Evolutionary conservation across 2,329 filamentous ascomycete species (phyloP).

Genomic region (Alternaria sp.): DNA sequence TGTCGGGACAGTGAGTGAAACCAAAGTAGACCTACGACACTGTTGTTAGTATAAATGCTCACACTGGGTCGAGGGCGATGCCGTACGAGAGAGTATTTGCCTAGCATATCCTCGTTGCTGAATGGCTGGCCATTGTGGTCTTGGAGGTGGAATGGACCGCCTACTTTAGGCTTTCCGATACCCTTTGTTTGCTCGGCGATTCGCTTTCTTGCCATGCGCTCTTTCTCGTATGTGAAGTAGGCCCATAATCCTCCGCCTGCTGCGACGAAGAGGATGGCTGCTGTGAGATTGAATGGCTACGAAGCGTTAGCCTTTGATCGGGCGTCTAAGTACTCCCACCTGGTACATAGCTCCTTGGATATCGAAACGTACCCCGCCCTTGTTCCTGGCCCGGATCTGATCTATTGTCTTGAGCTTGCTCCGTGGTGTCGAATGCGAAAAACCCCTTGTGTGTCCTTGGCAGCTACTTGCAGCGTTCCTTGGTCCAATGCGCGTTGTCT

Average conservation of each 20-base stretch:
- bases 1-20: conserved; percentile 97
- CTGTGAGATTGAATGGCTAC: conserved; percentile 92
- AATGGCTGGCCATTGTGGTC: conserved; percentile 83
- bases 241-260: conserved; percentile 79
- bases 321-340: not conserved
- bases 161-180: conserved; percentile 90
- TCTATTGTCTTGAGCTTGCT: conserved; percentile 45
- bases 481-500: conserved; percentile 1
- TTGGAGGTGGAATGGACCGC: conserved; percentile 80
- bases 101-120: conserved; percentile 80
- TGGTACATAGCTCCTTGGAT: not conserved
- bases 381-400: conserved; percentile 44
- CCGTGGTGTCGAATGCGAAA: conserved; percentile 38
- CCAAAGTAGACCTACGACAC: conserved; percentile 85
- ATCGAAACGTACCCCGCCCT: conserved; percentile 38
- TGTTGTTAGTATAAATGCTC: conserved; percentile 5
- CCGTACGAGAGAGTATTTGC: conserved; percentile 79
- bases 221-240: conserved; percentile 95
- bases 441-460: conserved; percentile 25
- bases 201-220: conserved; percentile 84
- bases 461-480: conserved; percentile 3
- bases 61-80: not conserved
- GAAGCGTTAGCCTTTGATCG: conserved; percentile 9
- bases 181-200: conserved; percentile 93
- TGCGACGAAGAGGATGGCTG: conserved; percentile 81